Evolutionary conservation across 2,329 filamentous ascomycete genomes (phyloP), one percentile per base, ranked within the genome.

Genomic region (Penicillium glabrum): DNA sequence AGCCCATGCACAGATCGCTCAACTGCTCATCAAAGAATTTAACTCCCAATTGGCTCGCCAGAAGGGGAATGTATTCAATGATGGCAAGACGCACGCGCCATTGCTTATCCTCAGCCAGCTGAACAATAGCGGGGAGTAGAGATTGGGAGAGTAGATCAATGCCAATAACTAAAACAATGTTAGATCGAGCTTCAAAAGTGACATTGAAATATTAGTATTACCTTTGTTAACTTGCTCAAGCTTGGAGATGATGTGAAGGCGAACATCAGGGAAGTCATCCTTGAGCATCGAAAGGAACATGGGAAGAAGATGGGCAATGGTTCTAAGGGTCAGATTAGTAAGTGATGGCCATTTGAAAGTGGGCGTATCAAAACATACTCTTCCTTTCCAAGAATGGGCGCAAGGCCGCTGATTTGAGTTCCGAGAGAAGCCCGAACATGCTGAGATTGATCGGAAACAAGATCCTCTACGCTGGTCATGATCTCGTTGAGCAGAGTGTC

Each of bases 241-340:
- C 79, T 99, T 99, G n/a, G 95, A 98, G 71, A 99, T 99, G 75
- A 99, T 99, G 79, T 99, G 96, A 58, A 99, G 86, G 61, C 95
- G 89, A 51, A 99, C 95, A 73, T 99, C 95, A 23, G 95, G 95
- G 76, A 97, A 98, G 72, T 99, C 95, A 70, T 99, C 95, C 83
- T 98, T 99, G 69, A 99, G 87, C 95, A 99, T 99, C 75, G 96
- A 91, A 53, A 99, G 83, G 78, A 99, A 98, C 93, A 99, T 99
- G 53, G 95, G 95, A 45, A 99, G 85, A 45, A 99, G 86, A 74
- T 99, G 95, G 67, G 95, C 89, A 65, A 96, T 98, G 29, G 95
- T 99, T 77, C 91, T 95, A 64, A 46, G 37, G 54, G 58, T 66
- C 58, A 39, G 62, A 16, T 62, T 48, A 69, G 60, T 61, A 53